Percentiles rank a stretch among this genome's conserved stretches.
These are phyloP conservation scores for Cyberlindnera mrakii DNA, from an alignment of 805 yeast genomes.

Conservation along the genomic window DNA sequence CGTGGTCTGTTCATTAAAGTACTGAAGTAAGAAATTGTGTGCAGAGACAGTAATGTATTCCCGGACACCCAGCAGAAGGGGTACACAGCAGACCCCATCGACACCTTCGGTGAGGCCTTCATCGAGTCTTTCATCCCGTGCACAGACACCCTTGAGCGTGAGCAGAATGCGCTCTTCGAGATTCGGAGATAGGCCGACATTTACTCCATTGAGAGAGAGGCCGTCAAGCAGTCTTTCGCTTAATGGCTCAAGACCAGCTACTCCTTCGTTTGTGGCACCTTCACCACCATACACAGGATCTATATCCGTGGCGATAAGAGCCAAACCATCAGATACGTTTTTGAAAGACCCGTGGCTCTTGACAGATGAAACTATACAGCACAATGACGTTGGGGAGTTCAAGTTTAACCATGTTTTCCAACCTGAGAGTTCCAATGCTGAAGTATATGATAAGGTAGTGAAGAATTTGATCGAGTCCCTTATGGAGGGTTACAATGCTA, in stretches of 20 bases:
- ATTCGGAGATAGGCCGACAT: conserved; percentile 15
- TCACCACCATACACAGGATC: conserved; percentile 51
- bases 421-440: conserved; percentile 44
- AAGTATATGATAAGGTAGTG: conserved; percentile 56
- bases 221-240: conserved; percentile 11
- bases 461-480: conserved; percentile 47
- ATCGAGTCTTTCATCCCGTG: conserved; percentile 16
- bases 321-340: conserved; percentile 48
- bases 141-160: conserved; percentile 18
- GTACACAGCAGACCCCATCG: conserved; percentile 6
- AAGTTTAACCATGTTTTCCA: conserved; percentile 75
- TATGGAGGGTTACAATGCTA: conserved; percentile 75
- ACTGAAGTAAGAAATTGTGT: too few relatives aligned
- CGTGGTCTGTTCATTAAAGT: too few relatives aligned
- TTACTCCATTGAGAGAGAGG: conserved; percentile 20
- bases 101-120: conserved; percentile 21
- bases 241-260: conserved; percentile 16
- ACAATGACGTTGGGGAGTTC: conserved; percentile 59
- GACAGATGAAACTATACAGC: conserved; percentile 35
- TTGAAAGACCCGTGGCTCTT: conserved; percentile 28
- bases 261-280: conserved; percentile 15
- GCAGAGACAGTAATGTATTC: conserved; percentile 7
- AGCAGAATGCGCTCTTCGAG: conserved; percentile 14
- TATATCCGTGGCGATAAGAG: conserved; percentile 72
- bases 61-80: conserved; percentile 19